These are phyloP conservation scores for Lathyrus tuberosus DNA, from an alignment of 306 rosid genomes.

Conservation along the genomic window DNA sequence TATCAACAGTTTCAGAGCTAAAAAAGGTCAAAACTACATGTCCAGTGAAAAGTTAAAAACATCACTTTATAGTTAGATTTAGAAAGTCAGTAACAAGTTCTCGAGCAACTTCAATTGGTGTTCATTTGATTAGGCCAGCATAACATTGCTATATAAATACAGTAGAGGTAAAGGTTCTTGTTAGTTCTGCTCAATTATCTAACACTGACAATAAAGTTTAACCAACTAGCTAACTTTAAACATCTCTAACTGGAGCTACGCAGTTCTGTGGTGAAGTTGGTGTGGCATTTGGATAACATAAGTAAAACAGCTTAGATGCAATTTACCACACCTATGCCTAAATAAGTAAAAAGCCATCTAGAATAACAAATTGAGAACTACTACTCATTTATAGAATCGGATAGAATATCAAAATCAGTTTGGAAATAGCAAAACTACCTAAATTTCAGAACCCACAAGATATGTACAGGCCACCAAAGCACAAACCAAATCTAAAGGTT, in stretches of 20 bases:
- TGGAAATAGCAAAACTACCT: constrained; percentile 15
- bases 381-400: constrained; percentile 1
- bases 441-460: constrained; percentile 12
- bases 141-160: constrained; percentile 10
- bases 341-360: constrained; percentile 26
- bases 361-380: constrained; percentile 23
- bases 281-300: neutral
- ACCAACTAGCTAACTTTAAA: neutral
- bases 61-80: constrained; percentile 8
- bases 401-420: constrained; percentile 19
- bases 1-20: constrained; percentile 22
- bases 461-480: neutral
- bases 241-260: constrained; percentile 1
- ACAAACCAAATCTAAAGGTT: constrained; percentile 14
- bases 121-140: neutral
- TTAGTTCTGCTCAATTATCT: neutral
- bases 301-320: constrained; percentile 26
- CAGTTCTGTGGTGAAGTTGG: neutral
- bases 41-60: constrained; percentile 11
- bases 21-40: constrained; percentile 13
- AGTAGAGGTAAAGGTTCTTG: constrained; percentile 8
- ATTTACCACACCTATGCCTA: constrained; percentile 24
- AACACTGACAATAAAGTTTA: neutral
- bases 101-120: neutral
- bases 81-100: constrained; percentile 3